Evolutionary conservation across 768 basidiomycete species (phyloP), one percentile per base, ranked within the genome.

Genomic region (Guyanaporus albipodus): DNA sequence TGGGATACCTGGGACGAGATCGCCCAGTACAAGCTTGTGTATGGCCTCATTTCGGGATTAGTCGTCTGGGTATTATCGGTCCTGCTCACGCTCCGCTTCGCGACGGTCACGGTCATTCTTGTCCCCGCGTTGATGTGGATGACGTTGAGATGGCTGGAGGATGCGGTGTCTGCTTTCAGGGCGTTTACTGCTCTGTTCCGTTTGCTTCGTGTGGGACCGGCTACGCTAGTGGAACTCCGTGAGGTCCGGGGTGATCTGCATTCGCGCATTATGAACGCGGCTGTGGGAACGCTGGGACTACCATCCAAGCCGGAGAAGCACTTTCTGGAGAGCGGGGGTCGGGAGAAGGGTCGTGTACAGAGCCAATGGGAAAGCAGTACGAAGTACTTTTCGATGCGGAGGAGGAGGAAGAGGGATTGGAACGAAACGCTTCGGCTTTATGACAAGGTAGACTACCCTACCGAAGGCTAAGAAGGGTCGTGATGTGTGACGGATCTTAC

Each of bases 1-100:
- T 87, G 85, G 71, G 87, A 92, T 59, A 91, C 87, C 0, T 91
- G 81, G 77, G 91, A 92, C 57, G 90, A 92, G 62, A 89, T 92
- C 52, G 87, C 90, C 10, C 87, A 92, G 60, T 87, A 89, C 66
- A 92, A 91, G 63, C 81, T 92, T 43, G 79, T 85, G 18, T 90
- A 89, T 56, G 91, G 91, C 9, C 74, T 93, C 27, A 57, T 82
- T 8, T 83, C 88, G 0, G 89, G 88, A 1, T 49, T 87, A 4
- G 68, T 75, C 42, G 87, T 91, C 24, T 91, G 87, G 80, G 43
- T 73, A 27, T 49, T 63, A 15, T 67, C 76, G 11, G 67, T 81
- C 23, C 28, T 82, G 28, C 28, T 83, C 33, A 88, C 87, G 0
- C 71, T 86, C 56, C 86, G 82, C 3, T 64, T 86, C 52, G 74